Evolutionary conservation across 2,329 filamentous ascomycete species (phyloP).

Genomic region (Fusarium cyanostomum): DNA sequence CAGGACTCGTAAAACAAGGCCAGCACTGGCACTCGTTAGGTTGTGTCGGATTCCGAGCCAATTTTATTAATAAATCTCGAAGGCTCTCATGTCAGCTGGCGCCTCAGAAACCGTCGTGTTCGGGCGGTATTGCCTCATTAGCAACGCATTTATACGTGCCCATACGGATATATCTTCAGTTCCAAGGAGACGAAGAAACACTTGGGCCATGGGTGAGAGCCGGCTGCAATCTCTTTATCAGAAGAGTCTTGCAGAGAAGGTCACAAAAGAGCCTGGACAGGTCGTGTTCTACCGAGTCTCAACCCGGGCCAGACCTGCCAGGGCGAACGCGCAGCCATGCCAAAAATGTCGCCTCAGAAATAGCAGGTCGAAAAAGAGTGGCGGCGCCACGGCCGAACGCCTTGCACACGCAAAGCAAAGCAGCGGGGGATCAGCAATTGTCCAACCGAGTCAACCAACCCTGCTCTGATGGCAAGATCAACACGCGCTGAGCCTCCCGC

Average conservation of each 20-base stretch:
- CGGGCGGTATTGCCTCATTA: not conserved
- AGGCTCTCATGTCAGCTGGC: not conserved
- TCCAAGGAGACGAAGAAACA: not conserved
- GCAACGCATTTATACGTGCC: not conserved
- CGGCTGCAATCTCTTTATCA: slow-evolving; percentile 4
- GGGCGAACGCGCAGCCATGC: slow-evolving; percentile 16
- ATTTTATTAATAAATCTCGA: not conserved
- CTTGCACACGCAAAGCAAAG: too few species aligned
- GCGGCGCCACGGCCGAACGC: slow-evolving; percentile 42
- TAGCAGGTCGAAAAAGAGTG: slow-evolving; percentile 33
- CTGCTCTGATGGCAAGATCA: not conserved
- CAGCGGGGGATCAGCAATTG: slow-evolving; percentile 16
- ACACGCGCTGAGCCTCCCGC: not conserved
- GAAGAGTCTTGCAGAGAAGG: not conserved
- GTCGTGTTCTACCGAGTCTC: not conserved
- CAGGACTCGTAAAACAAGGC: not conserved
- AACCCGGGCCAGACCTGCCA: not conserved
- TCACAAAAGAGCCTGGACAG: not conserved
- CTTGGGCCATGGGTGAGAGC: slow-evolving; percentile 31
- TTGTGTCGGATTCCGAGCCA: not conserved
- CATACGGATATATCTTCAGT: not conserved
- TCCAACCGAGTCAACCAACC: not conserved
- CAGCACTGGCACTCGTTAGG: not conserved
- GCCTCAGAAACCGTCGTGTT: not conserved
- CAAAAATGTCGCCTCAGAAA: slow-evolving; percentile 30